Base-by-base conservation (phyloP, 306 rosid species). In the Vigna hirtella region DNA sequence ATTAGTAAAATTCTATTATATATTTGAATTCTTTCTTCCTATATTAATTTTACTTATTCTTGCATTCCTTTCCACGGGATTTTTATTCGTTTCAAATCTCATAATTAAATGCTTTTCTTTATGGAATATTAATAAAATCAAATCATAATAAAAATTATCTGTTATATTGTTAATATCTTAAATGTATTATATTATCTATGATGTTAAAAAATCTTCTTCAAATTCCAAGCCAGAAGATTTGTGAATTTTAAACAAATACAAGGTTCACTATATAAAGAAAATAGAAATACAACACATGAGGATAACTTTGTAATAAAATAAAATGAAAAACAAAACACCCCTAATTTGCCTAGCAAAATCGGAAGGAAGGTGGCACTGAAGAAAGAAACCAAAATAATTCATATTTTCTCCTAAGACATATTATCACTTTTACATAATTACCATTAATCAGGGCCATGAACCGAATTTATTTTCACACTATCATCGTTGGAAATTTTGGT, bases 401-500 rank as follows among this genome's bases (percentile, higher is more conserved):
- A 22, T 42, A n/a, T 40, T 34, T 2, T 43, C 2, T 32, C 57
- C 53, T 2, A 49, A 7, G 13, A 22, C 34, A 66, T 14, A 51
- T 22, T 42, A 24, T 16, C 66, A 77, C 49, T 12, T 42, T 59
- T 49, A 61, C 45, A 9, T 34, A 68, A 59, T 70, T 71, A 62
- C 58, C 43, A 57, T 59, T 22, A 28, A 5, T 63, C 43, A 38
- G 10, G 40, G 49, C 10, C 45, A 20, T 24, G 14, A 51, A 30
- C 48, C 63, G 38, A 62, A 20, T 61, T 56, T 68, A 13, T n/a
- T 69, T 36, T 42, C 50, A 8, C 17, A 3, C 26, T 17, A 64
- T 40, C 34, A 30, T 55, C 73, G 63, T 72, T 80, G 50, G 30
- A 61, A 72, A 34, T 45, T 48, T 79, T 57, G 66, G 52, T 66